phyloP scores from a whole-genome alignment of 345 rosid species.

The Passiflora organensis region DNA sequence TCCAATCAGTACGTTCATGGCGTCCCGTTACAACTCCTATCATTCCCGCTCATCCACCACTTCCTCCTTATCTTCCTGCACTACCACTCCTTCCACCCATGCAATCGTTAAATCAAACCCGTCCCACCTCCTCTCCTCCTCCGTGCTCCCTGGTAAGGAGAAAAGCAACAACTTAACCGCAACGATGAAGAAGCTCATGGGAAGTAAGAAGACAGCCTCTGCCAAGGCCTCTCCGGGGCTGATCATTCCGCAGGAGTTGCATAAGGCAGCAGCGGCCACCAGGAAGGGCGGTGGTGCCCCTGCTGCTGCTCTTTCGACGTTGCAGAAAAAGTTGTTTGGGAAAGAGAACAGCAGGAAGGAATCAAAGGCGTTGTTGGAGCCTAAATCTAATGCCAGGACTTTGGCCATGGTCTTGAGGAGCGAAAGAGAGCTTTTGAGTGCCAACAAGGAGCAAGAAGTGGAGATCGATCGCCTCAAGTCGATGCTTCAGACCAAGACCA shows the following conservation, averaged over 20 bases:
- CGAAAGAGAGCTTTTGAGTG: slow-evolving; percentile 75
- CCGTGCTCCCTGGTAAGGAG: not conserved
- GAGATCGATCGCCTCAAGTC: slow-evolving; percentile 53
- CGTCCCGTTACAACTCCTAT: slow-evolving; percentile 69
- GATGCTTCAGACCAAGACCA: slow-evolving; percentile 56
- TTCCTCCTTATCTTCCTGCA: slow-evolving; percentile 22
- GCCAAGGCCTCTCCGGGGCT: slow-evolving; percentile 30
- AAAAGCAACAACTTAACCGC: slow-evolving; percentile 35
- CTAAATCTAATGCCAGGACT: slow-evolving; percentile 58
- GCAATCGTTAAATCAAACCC: slow-evolving; percentile 57
- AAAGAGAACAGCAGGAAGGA: slow-evolving; percentile 42
- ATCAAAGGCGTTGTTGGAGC: slow-evolving; percentile 64
- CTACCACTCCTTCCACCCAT: slow-evolving; percentile 5
- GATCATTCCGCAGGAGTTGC: slow-evolving; percentile 47
- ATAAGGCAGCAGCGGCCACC: slow-evolving; percentile 44
- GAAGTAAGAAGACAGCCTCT: slow-evolving; percentile 28
- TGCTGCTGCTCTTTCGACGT: slow-evolving; percentile 37
- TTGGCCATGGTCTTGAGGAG: slow-evolving; percentile 85
- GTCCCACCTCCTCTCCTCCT: slow-evolving; percentile 15
- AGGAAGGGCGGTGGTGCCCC: slow-evolving; percentile 55
- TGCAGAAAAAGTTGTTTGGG: slow-evolving; percentile 84
- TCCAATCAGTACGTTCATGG: slow-evolving; percentile 26
- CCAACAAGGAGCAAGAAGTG: slow-evolving; percentile 62
- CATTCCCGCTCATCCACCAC: slow-evolving; percentile 60
- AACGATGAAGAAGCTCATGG: slow-evolving; percentile 77